Conservation (phyloP, 495 filamentous ascomycete genomes). For the Neurospora sp. region DNA sequence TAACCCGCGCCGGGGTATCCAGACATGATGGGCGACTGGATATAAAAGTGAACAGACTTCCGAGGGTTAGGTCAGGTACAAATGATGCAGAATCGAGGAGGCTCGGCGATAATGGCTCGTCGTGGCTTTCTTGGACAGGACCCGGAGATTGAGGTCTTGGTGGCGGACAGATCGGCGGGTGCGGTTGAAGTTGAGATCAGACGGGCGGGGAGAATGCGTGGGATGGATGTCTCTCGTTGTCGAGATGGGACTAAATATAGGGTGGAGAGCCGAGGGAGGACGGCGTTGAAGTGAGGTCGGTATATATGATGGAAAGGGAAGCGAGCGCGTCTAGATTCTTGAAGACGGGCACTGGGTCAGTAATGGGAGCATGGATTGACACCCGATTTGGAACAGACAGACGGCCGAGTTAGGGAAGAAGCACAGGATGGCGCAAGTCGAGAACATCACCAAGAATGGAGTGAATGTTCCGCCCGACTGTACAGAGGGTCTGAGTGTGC, state of each 20-base stretch:
- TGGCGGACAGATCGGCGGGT: neutral
- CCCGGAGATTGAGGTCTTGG: neutral
- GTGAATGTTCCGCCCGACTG: neutral
- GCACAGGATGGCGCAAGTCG: neutral
- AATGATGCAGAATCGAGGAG: neutral
- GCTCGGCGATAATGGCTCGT: neutral
- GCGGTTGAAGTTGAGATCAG: neutral
- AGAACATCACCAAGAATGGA: neutral
- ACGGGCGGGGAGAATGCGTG: neutral
- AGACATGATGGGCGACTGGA: conserved; percentile 15
- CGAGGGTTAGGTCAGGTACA: neutral
- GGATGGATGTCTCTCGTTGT: neutral
- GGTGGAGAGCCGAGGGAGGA: neutral
- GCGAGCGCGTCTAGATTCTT: neutral
- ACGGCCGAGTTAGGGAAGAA: neutral
- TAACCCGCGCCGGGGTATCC: conserved; percentile 34
- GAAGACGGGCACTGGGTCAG: neutral
- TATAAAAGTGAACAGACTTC: neutral
- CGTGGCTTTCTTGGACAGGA: neutral
- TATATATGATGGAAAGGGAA: neutral
- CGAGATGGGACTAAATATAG: neutral
- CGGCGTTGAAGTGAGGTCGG: neutral
- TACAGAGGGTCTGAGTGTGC: neutral
- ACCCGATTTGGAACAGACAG: neutral
- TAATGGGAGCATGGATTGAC: neutral